phyloP scores from a whole-genome alignment of 2,329 filamentous ascomycete genomes.

The Lecanicillium sp. region DNA sequence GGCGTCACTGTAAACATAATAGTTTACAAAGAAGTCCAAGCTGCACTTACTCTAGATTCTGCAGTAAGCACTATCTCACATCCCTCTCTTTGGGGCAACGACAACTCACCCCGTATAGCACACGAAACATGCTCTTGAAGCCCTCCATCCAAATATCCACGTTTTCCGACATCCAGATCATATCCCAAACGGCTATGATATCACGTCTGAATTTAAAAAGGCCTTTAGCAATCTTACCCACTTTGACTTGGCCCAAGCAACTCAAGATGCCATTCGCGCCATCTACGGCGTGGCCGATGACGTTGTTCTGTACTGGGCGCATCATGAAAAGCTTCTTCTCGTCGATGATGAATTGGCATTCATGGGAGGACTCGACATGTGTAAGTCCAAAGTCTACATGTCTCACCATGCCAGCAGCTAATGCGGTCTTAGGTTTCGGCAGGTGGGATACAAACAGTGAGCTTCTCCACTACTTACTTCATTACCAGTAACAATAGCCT shows the following conservation, averaged over 20 bases:
- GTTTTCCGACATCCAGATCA: constrained; percentile 92
- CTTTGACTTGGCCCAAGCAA: constrained; percentile 54
- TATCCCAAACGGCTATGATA: constrained; percentile 60
- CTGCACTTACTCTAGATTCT: constrained; percentile 58
- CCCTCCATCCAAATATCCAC: constrained; percentile 71
- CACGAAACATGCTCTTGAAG: constrained; percentile 72
- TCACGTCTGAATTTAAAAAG: constrained; percentile 60
- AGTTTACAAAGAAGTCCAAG: constrained; percentile 85
- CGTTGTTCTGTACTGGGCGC: constrained; percentile 82
- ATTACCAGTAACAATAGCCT: constrained; percentile 9
- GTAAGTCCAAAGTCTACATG: constrained; percentile 28
- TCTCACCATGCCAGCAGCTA: background rate
- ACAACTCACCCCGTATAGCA: constrained; percentile 45
- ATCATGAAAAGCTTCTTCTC: constrained; percentile 85
- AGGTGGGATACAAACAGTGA: constrained; percentile 76
- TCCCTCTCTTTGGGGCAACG: too few relatives aligned
- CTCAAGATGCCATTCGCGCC: constrained; percentile 64
- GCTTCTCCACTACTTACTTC: constrained; percentile 12
- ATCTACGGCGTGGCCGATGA: constrained; percentile 77
- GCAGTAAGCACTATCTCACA: constrained; percentile 28
- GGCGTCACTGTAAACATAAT: constrained; percentile 81
- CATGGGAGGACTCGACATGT: constrained; percentile 87
- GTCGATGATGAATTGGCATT: constrained; percentile 74
- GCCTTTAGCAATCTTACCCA: constrained; percentile 42
- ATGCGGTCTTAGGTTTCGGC: constrained; percentile 53